Conservation (phyloP, 805 yeast species). For the Zygotorulaspora danielsina region DNA sequence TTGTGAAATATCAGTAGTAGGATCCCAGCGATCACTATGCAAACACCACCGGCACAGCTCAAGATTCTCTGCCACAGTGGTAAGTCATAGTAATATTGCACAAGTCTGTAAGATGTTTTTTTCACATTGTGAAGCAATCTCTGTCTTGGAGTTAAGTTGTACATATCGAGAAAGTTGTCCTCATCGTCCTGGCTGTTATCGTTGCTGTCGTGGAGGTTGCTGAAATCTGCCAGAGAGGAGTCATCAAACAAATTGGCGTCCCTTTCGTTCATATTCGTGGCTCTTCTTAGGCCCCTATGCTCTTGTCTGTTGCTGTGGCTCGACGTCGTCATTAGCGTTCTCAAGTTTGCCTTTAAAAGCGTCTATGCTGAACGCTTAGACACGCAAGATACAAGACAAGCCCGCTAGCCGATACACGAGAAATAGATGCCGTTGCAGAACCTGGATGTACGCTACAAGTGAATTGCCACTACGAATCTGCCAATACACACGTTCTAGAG, state of each 20-base stretch:
- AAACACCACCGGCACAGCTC: conserved; percentile 14
- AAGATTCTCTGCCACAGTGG: conserved; percentile 25
- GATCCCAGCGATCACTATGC: conserved; percentile 17
- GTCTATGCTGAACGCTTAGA: no score
- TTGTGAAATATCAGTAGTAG: conserved; percentile 28
- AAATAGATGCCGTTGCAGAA: no score
- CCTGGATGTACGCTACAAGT: no score
- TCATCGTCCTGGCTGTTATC: conserved; percentile 19
- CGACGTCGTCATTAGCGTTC: no score
- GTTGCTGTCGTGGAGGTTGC: conserved; percentile 6
- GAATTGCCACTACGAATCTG: no score
- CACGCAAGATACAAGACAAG: no score
- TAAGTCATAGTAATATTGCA: conserved; percentile 18
- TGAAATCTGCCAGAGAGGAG: conserved; percentile 12
- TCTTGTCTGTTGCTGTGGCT: not conserved
- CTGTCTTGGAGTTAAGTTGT: conserved; percentile 33
- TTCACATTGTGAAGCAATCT: conserved; percentile 25
- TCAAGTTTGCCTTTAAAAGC: not conserved
- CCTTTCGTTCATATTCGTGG: not conserved
- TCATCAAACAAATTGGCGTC: conserved; percentile 20
- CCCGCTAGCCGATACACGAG: no score
- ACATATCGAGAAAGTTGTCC: conserved; percentile 33
- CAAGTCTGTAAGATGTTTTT: conserved; percentile 12
- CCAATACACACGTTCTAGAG: no score
- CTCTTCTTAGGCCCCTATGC: not conserved